Base-by-base conservation (phyloP, 768 basidiomycete genomes). In the Nidularia sp. region DNA sequence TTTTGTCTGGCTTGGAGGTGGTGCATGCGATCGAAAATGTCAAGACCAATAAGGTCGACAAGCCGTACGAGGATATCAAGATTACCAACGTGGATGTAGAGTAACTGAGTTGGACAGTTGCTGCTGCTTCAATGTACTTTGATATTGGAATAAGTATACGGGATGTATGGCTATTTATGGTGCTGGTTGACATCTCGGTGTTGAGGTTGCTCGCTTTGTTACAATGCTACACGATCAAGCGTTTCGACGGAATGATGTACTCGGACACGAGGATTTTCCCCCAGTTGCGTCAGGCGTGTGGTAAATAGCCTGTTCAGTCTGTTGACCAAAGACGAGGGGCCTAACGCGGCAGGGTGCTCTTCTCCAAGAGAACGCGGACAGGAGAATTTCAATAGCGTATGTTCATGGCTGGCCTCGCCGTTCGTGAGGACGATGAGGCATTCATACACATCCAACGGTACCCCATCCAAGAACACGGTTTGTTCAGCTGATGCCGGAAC, bases 51-150 rank as follows among this genome's bases (percentile, higher is more conserved):
- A 91, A 92, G 67, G 62, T 76, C 48, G 93, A 95, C 63, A 93
- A 93, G 66, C 92, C 93, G 10, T 92, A 83, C 57, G 94, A 96
- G 61, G 93, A 96, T 63, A 92, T 98, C 70, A 93, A 92, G 67
- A 94, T 94, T 55, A 71, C 86, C 63, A 93, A 89, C 57, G 73
- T 92, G 39, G 83, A 83, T 62, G 78, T 90, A 55, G 85, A 89
- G 53, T 88, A 78, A 59, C 25, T 46, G 9, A 33, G 32, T n/a
- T 31, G 34, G 36, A 45, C 12, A 50, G 39, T 6, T 39, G 31
- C 45, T 53, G 51, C 43, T 33, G 46, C 29, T 50, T 55, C 47
- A 55, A 52, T 52, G 49, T 52, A 13, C n/a, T n/a, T n/a, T n/a
- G n/a, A 25, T 25, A 25, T 25, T 25, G 25, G 25, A 25, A 25